Evolutionary conservation across 345 rosid genomes (phyloP).

Genomic region (Eucalyptus dawsonii): DNA sequence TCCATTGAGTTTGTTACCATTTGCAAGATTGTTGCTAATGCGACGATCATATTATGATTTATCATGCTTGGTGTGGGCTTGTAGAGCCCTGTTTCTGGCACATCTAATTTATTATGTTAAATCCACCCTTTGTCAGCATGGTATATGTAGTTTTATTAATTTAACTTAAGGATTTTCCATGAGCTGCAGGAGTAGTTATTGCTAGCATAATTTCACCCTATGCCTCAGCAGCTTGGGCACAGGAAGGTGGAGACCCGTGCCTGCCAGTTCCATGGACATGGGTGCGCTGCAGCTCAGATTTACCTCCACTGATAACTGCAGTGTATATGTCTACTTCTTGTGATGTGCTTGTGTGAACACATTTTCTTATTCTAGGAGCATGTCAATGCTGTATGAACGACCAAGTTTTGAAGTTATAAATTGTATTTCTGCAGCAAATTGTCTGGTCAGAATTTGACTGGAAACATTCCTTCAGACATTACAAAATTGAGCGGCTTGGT

Average conservation of each 20-base stretch:
- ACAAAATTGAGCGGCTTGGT: conserved; percentile 63
- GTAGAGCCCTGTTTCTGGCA: background rate
- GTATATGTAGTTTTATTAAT: background rate
- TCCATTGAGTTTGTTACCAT: background rate
- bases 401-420: background rate
- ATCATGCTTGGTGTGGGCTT: background rate
- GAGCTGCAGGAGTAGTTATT: conserved; percentile 49
- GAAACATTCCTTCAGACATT: conserved; percentile 59
- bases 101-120: background rate
- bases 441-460: conserved; percentile 72
- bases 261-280: conserved; percentile 91
- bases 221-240: conserved; percentile 65
- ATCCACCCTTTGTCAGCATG: background rate
- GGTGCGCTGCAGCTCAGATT: conserved; percentile 66
- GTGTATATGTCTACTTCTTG: conserved; percentile 34
- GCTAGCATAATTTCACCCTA: conserved; percentile 35
- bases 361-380: background rate
- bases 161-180: background rate
- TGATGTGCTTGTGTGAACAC: background rate
- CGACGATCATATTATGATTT: background rate
- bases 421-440: conserved; percentile 36
- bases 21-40: background rate
- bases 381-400: background rate
- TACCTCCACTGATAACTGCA: conserved; percentile 43
- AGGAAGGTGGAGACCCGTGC: conserved; percentile 97